A percentile compares a stretch with the other conserved stretches of the same genome.
These are phyloP conservation scores for Exidia glandulosa DNA, from an alignment of 768 basidiomycete genomes.

Conservation along the genomic window DNA sequence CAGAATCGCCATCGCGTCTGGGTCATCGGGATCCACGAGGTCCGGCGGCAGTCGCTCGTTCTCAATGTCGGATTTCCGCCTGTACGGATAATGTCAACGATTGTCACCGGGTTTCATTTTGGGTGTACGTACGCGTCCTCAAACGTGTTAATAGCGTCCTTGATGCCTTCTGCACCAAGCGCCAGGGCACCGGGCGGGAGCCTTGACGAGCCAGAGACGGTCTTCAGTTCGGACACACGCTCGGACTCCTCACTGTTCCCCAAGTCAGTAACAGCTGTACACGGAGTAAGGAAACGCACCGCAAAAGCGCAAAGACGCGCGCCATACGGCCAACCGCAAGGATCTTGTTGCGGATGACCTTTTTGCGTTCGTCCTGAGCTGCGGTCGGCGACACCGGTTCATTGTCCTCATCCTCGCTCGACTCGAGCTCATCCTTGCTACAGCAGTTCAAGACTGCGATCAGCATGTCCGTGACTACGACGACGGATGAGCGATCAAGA, in stretches of 20 bases:
- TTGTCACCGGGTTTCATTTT: not conserved
- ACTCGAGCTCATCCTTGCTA: conserved; percentile 92
- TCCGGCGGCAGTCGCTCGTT: conserved; percentile 98
- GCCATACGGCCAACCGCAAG: conserved; percentile 96
- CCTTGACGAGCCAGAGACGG: conserved; percentile 63
- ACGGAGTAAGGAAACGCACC: conserved; percentile 34
- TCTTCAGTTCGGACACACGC: conserved; percentile 93
- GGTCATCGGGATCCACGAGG: conserved; percentile 52
- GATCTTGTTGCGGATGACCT: conserved; percentile 97
- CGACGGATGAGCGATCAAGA: not conserved
- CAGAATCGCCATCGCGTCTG: conserved; percentile 7
- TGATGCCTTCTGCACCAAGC: conserved; percentile 87
- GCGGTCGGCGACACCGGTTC: conserved; percentile 19
- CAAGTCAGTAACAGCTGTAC: not conserved
- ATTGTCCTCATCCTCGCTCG: conserved; percentile 48
- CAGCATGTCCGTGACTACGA: conserved; percentile 92
- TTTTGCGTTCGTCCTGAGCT: conserved; percentile 64
- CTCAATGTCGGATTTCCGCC: conserved; percentile 92
- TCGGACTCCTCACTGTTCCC: conserved; percentile 85
- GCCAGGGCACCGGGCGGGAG: conserved; percentile 79
- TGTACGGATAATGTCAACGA: not conserved
- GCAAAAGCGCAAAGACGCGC: conserved; percentile 87
- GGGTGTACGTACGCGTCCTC: conserved; percentile 76
- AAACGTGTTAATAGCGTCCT: conserved; percentile 85
- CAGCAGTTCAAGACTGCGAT: conserved; percentile 94